Evolutionary conservation across 177 flowering plant species (phyloP), one percentile per base, ranked within the genome.

Genomic region (Vitis hybrid): DNA sequence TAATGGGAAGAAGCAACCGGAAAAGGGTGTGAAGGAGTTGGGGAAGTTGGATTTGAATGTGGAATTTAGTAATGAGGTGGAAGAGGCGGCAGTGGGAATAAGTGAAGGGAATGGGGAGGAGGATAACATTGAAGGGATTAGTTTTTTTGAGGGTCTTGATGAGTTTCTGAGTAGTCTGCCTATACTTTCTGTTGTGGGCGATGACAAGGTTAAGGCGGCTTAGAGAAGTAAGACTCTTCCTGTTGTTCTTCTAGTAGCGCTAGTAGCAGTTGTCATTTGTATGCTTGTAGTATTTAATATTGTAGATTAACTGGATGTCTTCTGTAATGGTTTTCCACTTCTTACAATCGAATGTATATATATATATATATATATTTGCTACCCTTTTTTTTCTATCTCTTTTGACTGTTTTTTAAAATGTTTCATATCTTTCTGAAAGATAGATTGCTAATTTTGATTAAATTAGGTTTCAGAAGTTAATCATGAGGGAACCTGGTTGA

Each of bases 61-160:
- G 73, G 92, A 85, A 74, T 81, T 82, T 31, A 82, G 82, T 70
- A 87, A 86, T 78, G 97, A 89, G 62, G 82, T 65, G 31, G 93
- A 87, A 58, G 92, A 86, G 68, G 76, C 83, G 6, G 79, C 71
- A 2, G 70, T 73, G 2, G 74, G 80, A 16, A 51, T 49, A 45
- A 78, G 64, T 11, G 74, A 39, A 56, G 87, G 79, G 22, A 73
- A 77, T 64, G 85, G 82, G 26, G 83, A 73, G 62, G 87, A 82
- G 67, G 94, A 86, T 33, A 84, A 82, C 33, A 81, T 82, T 53
- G 90, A 78, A 78, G 92, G 91, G 59, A 85, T 76, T 72, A 90
- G 81, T 45, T 88, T 90, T 74, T 89, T 88, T 70, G 98, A 93
- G 80, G 98, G 98, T 16, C 90, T 91, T 68, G 98, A 89, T 62